Evolutionary conservation across 768 basidiomycete genomes (phyloP).

Genomic region (Infundibulicybe gibba): DNA sequence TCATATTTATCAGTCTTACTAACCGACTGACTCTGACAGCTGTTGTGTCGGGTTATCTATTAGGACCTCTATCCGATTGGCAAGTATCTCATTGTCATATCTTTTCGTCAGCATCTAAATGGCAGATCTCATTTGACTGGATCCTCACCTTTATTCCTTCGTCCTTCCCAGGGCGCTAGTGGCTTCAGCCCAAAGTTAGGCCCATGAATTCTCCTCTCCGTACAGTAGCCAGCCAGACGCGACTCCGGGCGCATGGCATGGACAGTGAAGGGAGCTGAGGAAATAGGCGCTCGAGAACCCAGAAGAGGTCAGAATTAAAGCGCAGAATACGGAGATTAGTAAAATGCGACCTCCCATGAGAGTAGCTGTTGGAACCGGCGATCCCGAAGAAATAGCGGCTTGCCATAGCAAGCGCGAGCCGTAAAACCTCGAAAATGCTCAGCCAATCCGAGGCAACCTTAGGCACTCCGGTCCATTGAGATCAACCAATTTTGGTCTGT

Average conservation of each 20-base stretch:
- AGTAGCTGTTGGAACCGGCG: slow-evolving; percentile 53
- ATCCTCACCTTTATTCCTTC: slow-evolving; percentile 64
- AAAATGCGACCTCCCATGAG: slow-evolving; percentile 37
- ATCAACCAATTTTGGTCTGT: no score
- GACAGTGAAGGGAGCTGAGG: slow-evolving; percentile 55
- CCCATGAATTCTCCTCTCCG: slow-evolving; percentile 56
- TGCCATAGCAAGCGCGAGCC: slow-evolving; percentile 20
- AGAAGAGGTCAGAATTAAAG: slow-evolving; percentile 60
- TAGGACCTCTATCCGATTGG: slow-evolving; percentile 54
- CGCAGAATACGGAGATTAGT: slow-evolving; percentile 71
- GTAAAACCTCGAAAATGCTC: slow-evolving; percentile 41
- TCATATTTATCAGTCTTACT: no score
- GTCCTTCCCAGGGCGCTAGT: slow-evolving; percentile 82
- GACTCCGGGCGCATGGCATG: slow-evolving; percentile 58
- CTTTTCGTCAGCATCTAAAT: slow-evolving; percentile 72
- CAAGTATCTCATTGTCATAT: no score
- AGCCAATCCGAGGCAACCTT: slow-evolving; percentile 30
- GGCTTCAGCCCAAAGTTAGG: slow-evolving; percentile 69
- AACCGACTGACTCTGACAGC: not conserved
- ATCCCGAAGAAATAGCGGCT: slow-evolving; percentile 47
- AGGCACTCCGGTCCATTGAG: slow-evolving; percentile 67
- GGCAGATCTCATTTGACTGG: slow-evolving; percentile 52
- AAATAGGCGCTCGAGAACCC: slow-evolving; percentile 49
- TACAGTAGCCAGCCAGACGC: slow-evolving; percentile 74
- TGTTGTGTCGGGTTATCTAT: no score